Evolutionary conservation across 768 basidiomycete species (phyloP), one percentile per base, ranked within the genome.

Genomic region (Serendipita sp.): DNA sequence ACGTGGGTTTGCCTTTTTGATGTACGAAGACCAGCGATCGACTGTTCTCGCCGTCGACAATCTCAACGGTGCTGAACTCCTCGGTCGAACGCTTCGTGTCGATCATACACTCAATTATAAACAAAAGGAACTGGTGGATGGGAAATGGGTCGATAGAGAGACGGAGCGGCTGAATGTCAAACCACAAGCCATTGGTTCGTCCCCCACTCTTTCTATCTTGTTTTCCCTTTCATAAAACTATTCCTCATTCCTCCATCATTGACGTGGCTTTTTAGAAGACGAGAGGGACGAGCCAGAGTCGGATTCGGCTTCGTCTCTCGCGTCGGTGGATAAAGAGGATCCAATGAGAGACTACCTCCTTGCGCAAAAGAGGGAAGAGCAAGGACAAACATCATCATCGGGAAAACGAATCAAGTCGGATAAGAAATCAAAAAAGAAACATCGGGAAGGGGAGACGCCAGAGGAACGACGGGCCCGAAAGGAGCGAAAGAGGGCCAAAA

Each of bases 1-100:
- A 0, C 84, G 76, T 69, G 96, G 96, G 1, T 99, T 98, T 71
- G 94, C 82, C 7, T 99, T 97, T 76, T 77, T 98, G 66, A 97
- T 98, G 96, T 99, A 98, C 73, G 92, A 95, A 74, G 93, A 99
- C 73, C 96, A 99, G 74, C 82, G 91, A 53, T 95, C 91, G 64
- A 99, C 96, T 3, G 73, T 97, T 60, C 79, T 99, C 56, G 96
- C 96, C 7, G 95, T 99, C 65, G 96, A 99, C 76, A 99, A 99
- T 75, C 83, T 99, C 73, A 98, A 96, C 69, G 96, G 96, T 43
- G 90, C 93, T 51, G 82, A 83, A 61, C 86, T 98, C 43, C 75
- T 96, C 33, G 90, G 87, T 16, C 79, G 85, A 67, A 95, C 84
- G 2, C 75, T 99, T 60, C 84, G 93, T 17, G 96, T 97, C 42